A percentile compares a stretch with the other conserved stretches of the same genome.
Conservation (phyloP, 352 stramenopile species). For the Globisporangium splendens region DNA sequence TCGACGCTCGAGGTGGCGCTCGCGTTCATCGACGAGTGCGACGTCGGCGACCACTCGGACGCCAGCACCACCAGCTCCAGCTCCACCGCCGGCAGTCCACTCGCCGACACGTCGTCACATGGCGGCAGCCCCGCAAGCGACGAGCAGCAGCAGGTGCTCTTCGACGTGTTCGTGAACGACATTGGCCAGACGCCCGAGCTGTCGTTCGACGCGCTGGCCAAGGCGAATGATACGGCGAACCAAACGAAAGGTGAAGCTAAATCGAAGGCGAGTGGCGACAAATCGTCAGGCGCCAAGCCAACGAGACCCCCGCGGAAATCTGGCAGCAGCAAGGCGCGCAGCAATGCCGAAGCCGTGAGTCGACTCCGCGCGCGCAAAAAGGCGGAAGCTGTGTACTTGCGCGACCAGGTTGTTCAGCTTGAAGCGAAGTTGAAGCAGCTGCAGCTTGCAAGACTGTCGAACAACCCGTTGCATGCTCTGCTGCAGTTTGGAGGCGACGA, state of each 20-base stretch:
- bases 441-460: neutral
- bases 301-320: neutral
- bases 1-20: constrained; percentile 15
- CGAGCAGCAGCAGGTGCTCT: no score
- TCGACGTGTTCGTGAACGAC: no score
- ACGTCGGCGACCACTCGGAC: neutral
- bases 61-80: no score
- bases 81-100: no score
- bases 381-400: constrained; percentile 5
- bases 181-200: no score
- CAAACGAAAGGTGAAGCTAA: no score
- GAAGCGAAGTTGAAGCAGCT: constrained; percentile 9
- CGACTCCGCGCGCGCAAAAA: constrained; percentile 16
- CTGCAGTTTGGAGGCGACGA: neutral
- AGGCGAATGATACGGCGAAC: no score
- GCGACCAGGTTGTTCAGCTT: constrained; percentile 8
- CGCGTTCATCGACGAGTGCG: constrained; percentile 20
- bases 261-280: no score
- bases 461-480: constrained; percentile 4
- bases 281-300: no score
- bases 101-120: no score
- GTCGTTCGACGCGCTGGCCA: no score
- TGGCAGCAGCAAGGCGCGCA: constrained; percentile 6
- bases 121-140: no score
- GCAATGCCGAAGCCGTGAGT: constrained; percentile 12